phyloP scores from a whole-genome alignment of 768 basidiomycete genomes.

The Mycena sanguinolenta region DNA sequence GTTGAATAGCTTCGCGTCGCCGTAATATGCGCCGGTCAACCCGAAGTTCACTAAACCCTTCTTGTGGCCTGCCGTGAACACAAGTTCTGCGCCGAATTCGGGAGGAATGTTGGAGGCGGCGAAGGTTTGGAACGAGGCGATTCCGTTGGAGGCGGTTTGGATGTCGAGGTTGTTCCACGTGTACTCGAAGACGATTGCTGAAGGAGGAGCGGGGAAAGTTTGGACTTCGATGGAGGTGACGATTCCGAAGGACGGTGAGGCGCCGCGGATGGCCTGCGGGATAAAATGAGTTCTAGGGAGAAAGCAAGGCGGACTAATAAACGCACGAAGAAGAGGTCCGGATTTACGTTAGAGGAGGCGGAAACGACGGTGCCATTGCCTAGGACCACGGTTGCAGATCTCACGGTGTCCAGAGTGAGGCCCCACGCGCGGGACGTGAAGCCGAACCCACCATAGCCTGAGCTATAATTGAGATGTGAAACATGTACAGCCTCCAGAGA shows the following conservation, averaged over 20 bases:
- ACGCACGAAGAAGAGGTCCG: constrained; percentile 67
- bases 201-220: constrained; percentile 54
- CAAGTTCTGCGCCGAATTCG: constrained; percentile 51
- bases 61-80: constrained; percentile 44
- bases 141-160: constrained; percentile 45
- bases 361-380: constrained; percentile 58
- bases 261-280: constrained; percentile 55
- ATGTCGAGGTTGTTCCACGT: constrained; percentile 50
- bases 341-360: constrained; percentile 51
- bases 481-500: background rate
- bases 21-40: constrained; percentile 56
- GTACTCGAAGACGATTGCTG: constrained; percentile 54
- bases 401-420: constrained; percentile 61
- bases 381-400: constrained; percentile 56
- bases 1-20: constrained; percentile 43
- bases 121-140: constrained; percentile 52
- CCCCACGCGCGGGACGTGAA: constrained; percentile 65
- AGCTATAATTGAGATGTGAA: background rate
- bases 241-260: constrained; percentile 57
- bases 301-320: background rate
- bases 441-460: constrained; percentile 62
- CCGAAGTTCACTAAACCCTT: constrained; percentile 48
- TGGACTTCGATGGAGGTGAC: constrained; percentile 55
- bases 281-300: background rate
- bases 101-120: constrained; percentile 49